Conservation (phyloP, 306 rosid species). For the Trichosanthes cucumerina region DNA sequence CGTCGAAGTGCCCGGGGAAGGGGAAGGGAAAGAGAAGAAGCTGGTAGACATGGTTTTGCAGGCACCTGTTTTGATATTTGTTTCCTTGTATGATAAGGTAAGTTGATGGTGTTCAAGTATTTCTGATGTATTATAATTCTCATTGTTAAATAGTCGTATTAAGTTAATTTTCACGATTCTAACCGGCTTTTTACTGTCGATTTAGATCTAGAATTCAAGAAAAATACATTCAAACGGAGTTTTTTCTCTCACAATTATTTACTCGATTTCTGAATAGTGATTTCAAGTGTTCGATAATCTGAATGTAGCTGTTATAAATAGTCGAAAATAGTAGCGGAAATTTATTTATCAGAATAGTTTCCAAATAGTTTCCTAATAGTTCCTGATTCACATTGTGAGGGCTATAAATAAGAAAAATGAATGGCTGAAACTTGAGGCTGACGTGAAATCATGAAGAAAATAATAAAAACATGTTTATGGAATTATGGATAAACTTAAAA, state of each 20-base stretch:
- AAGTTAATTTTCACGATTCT: neutral
- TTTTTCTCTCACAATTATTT: neutral
- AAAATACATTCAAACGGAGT: neutral
- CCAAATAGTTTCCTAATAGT: neutral
- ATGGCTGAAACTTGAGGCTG: neutral
- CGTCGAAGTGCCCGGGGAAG: neutral
- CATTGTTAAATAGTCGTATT: neutral
- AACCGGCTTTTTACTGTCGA: neutral
- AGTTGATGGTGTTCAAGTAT: neutral
- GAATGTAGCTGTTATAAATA: neutral
- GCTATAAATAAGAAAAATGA: neutral
- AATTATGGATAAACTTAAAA: too few relatives aligned
- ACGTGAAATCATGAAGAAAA: neutral
- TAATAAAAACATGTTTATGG: neutral
- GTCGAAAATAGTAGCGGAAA: neutral
- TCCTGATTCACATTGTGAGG: neutral
- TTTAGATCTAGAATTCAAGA: neutral
- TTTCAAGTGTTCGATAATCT: neutral
- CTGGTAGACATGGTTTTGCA: neutral
- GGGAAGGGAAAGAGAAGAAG: neutral
- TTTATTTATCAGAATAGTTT: neutral
- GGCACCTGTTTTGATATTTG: neutral
- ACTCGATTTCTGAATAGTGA: neutral
- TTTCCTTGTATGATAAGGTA: constrained; percentile 1
- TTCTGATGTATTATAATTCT: constrained; percentile 1